phyloP scores from a whole-genome alignment of 2,329 filamentous ascomycete genomes.

The Penicillium sp. region DNA sequence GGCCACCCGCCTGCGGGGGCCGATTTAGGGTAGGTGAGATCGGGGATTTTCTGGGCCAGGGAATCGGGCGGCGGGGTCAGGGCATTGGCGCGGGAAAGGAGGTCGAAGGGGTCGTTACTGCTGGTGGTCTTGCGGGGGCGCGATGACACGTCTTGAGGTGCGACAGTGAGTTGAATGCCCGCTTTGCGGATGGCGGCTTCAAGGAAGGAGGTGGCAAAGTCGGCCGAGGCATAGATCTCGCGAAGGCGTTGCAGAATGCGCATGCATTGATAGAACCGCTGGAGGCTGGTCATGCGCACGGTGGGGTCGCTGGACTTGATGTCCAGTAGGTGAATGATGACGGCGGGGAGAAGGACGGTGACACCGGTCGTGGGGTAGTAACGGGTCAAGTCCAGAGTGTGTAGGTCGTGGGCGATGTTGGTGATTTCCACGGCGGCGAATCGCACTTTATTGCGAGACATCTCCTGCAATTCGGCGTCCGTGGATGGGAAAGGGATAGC shows the following conservation, averaged over 20 bases:
- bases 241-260: constrained; percentile 81
- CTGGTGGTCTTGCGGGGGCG: constrained; percentile 14
- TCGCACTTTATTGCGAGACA: constrained; percentile 77
- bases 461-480: constrained; percentile 71
- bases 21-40: constrained; percentile 36
- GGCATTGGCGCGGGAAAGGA: constrained; percentile 28
- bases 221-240: constrained; percentile 89
- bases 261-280: constrained; percentile 90
- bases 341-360: constrained; percentile 84
- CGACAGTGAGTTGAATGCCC: constrained; percentile 66
- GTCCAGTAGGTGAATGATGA: constrained; percentile 89
- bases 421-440: constrained; percentile 84
- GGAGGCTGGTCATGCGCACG: constrained; percentile 69
- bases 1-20: constrained; percentile 20
- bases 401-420: constrained; percentile 73
- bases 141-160: constrained; percentile 32
- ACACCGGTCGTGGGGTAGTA: constrained; percentile 87
- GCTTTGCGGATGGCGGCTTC: constrained; percentile 87
- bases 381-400: constrained; percentile 68
- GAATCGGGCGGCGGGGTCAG: constrained; percentile 44
- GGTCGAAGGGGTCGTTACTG: constrained; percentile 18
- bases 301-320: constrained; percentile 78
- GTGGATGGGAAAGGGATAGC: constrained; percentile 58
- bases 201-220: constrained; percentile 93
- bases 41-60: constrained; percentile 39